Percentiles rank a stretch among this genome's conserved stretches.
Evolutionary conservation across 164 flowering plant genomes (phyloP).

Genomic region (Akebia trifoliata): DNA sequence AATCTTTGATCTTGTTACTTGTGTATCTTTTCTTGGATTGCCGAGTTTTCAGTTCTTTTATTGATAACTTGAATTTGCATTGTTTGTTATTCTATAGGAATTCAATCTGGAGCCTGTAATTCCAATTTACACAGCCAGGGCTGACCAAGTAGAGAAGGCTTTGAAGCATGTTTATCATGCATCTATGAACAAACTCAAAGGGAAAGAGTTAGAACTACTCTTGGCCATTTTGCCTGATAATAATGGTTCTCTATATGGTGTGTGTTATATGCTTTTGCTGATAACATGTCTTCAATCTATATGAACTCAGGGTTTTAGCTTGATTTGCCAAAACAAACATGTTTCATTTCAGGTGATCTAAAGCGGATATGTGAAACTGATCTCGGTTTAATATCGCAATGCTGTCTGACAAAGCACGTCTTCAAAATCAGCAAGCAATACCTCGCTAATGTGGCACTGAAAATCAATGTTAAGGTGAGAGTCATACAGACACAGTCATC

Average conservation of each 20-base stretch:
- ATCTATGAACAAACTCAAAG: slow-evolving; percentile 53
- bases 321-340: slow-evolving; percentile 2
- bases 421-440: slow-evolving; percentile 88
- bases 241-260: slow-evolving; percentile 80
- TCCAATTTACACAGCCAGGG: slow-evolving; percentile 54
- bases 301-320: slow-evolving; percentile 2
- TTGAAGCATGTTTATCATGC: slow-evolving; percentile 62
- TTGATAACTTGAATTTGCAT: neutral
- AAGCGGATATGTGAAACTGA: slow-evolving; percentile 96
- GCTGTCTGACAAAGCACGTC: slow-evolving; percentile 86
- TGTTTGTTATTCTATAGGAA: slow-evolving; percentile 37
- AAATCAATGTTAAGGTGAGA: slow-evolving; percentile 80
- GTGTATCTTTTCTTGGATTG: neutral
- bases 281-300: neutral
- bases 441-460: slow-evolving; percentile 68
- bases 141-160: slow-evolving; percentile 78
- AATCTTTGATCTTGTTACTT: neutral
- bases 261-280: slow-evolving; percentile 18
- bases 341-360: slow-evolving; percentile 54
- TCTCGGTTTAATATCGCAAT: slow-evolving; percentile 86
- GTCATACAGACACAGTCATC: no score
- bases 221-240: slow-evolving; percentile 70
- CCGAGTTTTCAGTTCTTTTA: neutral
- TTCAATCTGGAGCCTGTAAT: slow-evolving; percentile 70
- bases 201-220: slow-evolving; percentile 67